Evolutionary conservation across 225 moss, liverwort and hornwort species (phyloP).

Genomic region (Straminergon stramineum): DNA sequence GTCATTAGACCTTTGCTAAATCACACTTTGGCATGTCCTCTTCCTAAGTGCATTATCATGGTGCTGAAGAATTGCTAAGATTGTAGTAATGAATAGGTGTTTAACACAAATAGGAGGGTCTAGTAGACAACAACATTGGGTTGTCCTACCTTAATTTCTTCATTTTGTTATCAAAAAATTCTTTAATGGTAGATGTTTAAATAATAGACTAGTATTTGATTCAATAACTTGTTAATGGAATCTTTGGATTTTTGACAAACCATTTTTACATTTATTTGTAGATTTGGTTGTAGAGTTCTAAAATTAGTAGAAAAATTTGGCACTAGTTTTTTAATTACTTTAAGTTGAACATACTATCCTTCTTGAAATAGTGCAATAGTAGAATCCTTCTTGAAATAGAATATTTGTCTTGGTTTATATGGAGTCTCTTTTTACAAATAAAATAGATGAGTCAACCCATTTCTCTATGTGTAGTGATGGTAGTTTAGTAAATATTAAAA

Average conservation of each 20-base stretch:
- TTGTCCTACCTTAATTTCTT: background rate
- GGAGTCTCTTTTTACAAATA: fast-evolving
- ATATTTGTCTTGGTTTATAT: background rate
- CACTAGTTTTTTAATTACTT: background rate
- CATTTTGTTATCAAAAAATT: background rate
- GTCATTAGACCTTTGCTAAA: too few species aligned
- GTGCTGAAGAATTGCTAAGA: too few species aligned
- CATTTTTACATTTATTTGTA: background rate
- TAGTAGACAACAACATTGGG: fast-evolving
- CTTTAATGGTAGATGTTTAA: background rate
- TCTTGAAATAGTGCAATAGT: too few species aligned
- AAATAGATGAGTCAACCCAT: background rate
- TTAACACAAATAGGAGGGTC: fast-evolving
- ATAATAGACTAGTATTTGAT: fast-evolving
- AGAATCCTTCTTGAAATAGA: background rate
- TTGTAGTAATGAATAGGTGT: fast-evolving
- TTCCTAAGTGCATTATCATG: too few species aligned
- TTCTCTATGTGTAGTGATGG: fast-evolving
- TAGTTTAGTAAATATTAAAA: background rate
- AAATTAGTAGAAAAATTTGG: background rate
- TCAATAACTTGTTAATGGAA: background rate
- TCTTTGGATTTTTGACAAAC: background rate
- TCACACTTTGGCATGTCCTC: too few species aligned
- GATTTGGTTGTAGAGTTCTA: fast-evolving
- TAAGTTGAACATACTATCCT: fast-evolving